Conservation (phyloP, 495 filamentous ascomycete genomes). For the Talaromyces proteolyticus region DNA sequence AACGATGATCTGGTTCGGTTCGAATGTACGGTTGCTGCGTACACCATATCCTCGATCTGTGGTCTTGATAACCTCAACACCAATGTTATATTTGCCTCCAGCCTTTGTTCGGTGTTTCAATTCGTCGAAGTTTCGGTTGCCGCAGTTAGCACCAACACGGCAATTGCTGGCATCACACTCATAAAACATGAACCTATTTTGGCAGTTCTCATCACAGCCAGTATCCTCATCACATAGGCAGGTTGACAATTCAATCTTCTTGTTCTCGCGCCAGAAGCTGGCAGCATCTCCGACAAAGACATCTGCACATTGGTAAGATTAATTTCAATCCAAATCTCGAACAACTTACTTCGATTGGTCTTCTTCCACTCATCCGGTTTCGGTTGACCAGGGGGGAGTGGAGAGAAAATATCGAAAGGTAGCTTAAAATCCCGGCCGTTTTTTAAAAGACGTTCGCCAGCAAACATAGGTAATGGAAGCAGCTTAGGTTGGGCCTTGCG, state of each 20-base stretch:
- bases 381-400: constrained; percentile 75
- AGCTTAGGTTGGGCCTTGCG: constrained; percentile 32
- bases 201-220: constrained; percentile 83
- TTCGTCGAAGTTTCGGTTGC: constrained; percentile 81
- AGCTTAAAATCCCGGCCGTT: constrained; percentile 74
- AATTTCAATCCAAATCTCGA: background rate
- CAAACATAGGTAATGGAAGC: constrained; percentile 65
- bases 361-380: constrained; percentile 89
- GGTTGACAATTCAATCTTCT: constrained; percentile 63
- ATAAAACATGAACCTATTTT: constrained; percentile 94
- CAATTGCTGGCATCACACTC: constrained; percentile 93
- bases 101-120: constrained; percentile 69
- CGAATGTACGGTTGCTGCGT: constrained; percentile 80
- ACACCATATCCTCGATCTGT: constrained; percentile 84
- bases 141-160: constrained; percentile 65
- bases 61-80: constrained; percentile 93
- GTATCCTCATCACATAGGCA: constrained; percentile 75
- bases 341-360: constrained; percentile 73
- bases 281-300: constrained; percentile 87
- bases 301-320: constrained; percentile 46
- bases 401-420: constrained; percentile 84
- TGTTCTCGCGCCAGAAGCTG: constrained; percentile 77
- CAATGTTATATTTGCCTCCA: constrained; percentile 79
- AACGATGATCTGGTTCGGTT: constrained; percentile 90
- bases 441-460: constrained; percentile 53